Conservation (phyloP, 768 basidiomycete genomes). For the Lactarius quietus region DNA sequence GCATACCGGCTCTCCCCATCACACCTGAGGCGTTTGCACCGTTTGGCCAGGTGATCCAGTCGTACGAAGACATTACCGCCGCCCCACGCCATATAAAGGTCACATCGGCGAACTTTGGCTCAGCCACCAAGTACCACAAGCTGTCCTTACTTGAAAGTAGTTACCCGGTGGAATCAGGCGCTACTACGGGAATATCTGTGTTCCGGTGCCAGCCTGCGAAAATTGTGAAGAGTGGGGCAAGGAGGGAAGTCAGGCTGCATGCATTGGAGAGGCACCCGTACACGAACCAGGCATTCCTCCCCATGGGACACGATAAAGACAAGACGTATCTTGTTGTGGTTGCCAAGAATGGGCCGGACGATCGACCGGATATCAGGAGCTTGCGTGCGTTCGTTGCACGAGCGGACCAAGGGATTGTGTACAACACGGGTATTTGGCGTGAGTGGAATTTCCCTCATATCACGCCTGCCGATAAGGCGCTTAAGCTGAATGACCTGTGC, state of each 20-base stretch:
- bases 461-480: background rate
- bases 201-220: conserved; percentile 71
- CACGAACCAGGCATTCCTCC: conserved; percentile 92
- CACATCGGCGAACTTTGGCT: conserved; percentile 84
- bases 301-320: conserved; percentile 72
- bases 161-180: conserved; percentile 57
- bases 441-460: conserved; percentile 37
- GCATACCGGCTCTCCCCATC: conserved; percentile 60
- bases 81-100: conserved; percentile 63
- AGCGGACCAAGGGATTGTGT: conserved; percentile 81
- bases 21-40: conserved; percentile 84
- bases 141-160: conserved; percentile 65
- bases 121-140: conserved; percentile 92
- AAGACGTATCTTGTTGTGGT: conserved; percentile 80
- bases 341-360: conserved; percentile 71
- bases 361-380: conserved; percentile 70
- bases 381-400: conserved; percentile 80
- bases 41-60: conserved; percentile 91
- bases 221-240: conserved; percentile 42
- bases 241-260: conserved; percentile 58
- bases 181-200: conserved; percentile 71
- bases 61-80: conserved; percentile 62
- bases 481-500: background rate
- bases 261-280: conserved; percentile 86
- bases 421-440: conserved; percentile 88